These are phyloP conservation scores for Eucalyptus viminalis DNA, from an alignment of 345 rosid species.

Conservation along the genomic window DNA sequence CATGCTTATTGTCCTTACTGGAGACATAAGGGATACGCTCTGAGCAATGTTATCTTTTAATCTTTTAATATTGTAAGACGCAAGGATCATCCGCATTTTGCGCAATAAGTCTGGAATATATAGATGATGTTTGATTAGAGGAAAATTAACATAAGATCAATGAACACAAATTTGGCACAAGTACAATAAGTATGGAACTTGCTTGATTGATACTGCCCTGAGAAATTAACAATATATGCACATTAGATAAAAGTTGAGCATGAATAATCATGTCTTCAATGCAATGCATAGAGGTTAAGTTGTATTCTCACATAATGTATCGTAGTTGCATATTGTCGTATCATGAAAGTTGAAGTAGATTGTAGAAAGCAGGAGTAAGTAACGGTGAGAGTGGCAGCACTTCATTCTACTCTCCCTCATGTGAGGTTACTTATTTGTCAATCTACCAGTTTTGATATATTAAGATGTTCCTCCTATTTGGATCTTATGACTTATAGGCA, in stretches of 20 bases:
- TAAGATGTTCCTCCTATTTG: neutral
- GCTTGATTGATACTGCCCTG: accelerated
- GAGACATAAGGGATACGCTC: neutral
- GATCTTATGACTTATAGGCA: neutral
- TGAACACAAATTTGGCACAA: neutral
- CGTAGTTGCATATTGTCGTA: accelerated
- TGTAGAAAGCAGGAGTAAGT: accelerated
- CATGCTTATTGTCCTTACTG: neutral
- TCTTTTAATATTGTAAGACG: neutral
- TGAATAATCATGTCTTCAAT: neutral
- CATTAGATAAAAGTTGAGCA: neutral
- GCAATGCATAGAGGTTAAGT: neutral
- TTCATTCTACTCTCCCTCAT: neutral
- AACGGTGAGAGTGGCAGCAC: neutral
- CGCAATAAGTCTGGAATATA: accelerated
- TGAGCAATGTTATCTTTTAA: neutral
- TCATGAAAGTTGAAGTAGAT: neutral
- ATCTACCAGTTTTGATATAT: neutral
- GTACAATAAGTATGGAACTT: neutral
- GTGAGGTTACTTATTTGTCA: neutral
- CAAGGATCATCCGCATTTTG: accelerated
- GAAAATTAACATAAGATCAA: neutral
- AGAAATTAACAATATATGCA: neutral
- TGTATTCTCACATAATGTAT: neutral
- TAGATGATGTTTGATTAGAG: neutral